Conservation (phyloP, 2,329 filamentous ascomycete genomes). For the Daldinia sp. region DNA sequence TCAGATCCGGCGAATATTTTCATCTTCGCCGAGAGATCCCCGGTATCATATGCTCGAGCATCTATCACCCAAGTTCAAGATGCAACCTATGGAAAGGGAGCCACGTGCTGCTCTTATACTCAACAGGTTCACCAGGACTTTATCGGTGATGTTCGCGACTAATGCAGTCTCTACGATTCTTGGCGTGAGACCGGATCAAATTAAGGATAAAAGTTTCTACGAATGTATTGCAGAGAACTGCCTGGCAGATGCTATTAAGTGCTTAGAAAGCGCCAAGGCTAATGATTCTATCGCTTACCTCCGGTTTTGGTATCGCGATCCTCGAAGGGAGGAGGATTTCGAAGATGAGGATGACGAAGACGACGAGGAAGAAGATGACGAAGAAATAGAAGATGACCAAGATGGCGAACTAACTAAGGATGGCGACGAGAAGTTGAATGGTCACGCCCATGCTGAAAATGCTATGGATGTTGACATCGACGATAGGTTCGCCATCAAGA, state of each 20-base stretch:
- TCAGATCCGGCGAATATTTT: constrained; percentile 81
- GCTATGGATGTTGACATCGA: constrained; percentile 59
- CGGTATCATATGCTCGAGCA: constrained; percentile 92
- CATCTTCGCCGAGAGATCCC: constrained; percentile 83
- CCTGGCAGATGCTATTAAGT: constrained; percentile 79
- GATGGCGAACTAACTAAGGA: constrained; percentile 49
- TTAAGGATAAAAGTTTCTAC: constrained; percentile 85
- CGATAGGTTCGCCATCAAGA: constrained; percentile 45
- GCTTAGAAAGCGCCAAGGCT: constrained; percentile 85
- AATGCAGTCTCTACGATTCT: constrained; percentile 80
- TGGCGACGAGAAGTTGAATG: constrained; percentile 56
- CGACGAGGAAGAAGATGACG: constrained; percentile 61
- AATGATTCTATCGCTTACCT: constrained; percentile 93
- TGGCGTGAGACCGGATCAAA: constrained; percentile 75
- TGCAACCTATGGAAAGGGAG: constrained; percentile 75
- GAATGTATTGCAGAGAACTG: constrained; percentile 86
- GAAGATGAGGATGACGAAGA: constrained; percentile 57
- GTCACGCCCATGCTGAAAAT: constrained; percentile 60
- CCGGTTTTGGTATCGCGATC: constrained; percentile 86
- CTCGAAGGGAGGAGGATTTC: constrained; percentile 68
- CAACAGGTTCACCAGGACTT: constrained; percentile 85
- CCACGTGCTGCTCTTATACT: constrained; percentile 86
- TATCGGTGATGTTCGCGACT: constrained; percentile 89
- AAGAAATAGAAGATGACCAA: constrained; percentile 58
- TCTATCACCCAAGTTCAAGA: constrained; percentile 82